Conservation (phyloP, 805 yeast genomes). For the Kuraishia cidri region DNA sequence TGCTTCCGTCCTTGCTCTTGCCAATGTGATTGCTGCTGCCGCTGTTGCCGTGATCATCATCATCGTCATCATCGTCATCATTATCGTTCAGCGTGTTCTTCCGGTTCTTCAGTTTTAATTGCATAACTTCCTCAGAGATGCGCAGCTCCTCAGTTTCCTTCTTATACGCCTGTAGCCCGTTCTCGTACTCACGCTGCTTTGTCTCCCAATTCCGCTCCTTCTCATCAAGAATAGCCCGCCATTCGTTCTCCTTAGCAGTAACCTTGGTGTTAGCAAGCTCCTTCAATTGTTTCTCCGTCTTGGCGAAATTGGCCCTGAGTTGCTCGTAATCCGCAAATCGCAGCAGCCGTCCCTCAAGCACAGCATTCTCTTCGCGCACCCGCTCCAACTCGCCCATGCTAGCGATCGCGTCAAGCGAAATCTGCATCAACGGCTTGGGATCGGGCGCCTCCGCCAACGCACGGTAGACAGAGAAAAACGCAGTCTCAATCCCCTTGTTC, state of each 20-base stretch:
- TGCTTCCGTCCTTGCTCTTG: too few species aligned
- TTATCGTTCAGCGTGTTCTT: constrained; percentile 28
- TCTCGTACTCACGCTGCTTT: constrained; percentile 41
- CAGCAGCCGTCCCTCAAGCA: constrained; percentile 49
- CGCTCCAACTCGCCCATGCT: constrained; percentile 42
- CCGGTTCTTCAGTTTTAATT: constrained; percentile 43
- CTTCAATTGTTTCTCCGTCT: constrained; percentile 53
- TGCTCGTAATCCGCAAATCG: constrained; percentile 73
- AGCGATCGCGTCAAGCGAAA: constrained; percentile 55
- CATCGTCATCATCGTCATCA: constrained; percentile 15
- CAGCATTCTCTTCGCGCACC: constrained; percentile 39
- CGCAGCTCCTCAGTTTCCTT: constrained; percentile 56
- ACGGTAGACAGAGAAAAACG: constrained; percentile 68
- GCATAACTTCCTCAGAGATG: constrained; percentile 55
- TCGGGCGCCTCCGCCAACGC: constrained; percentile 87
- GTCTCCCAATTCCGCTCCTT: constrained; percentile 61
- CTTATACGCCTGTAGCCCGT: constrained; percentile 42
- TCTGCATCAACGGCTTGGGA: constrained; percentile 65
- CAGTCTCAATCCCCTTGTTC: constrained; percentile 63
- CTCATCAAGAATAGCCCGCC: constrained; percentile 61
- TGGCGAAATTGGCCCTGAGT: constrained; percentile 50
- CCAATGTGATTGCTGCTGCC: background rate
- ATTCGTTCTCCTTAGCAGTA: constrained; percentile 67
- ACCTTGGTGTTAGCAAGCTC: constrained; percentile 44
- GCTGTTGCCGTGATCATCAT: constrained; percentile 12